Evolutionary conservation across 83 land plant genomes (phyloP).

Genomic region (Picea abies): DNA sequence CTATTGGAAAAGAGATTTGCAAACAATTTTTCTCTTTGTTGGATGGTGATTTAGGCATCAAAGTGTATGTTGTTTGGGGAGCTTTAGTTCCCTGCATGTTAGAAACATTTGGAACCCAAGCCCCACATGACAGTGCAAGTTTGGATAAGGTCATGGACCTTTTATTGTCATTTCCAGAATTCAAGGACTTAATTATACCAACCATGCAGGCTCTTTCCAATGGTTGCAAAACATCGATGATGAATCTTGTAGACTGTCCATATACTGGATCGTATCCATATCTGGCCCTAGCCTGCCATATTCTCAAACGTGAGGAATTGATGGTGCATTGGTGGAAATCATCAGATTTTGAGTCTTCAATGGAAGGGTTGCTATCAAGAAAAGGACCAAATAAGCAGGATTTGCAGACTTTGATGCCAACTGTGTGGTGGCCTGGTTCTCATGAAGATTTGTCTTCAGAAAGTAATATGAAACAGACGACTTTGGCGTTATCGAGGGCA

Average conservation of each 20-base stretch:
- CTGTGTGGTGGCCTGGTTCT: constrained; percentile 97
- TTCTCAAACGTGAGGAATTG: constrained; percentile 77
- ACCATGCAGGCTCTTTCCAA: constrained; percentile 66
- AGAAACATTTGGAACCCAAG: constrained; percentile 59
- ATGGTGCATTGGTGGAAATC: constrained; percentile 80
- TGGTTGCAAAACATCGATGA: constrained; percentile 74
- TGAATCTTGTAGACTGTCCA: constrained; percentile 75
- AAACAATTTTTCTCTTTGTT: constrained; percentile 45
- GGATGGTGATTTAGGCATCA: constrained; percentile 15
- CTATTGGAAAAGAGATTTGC: constrained; percentile 67
- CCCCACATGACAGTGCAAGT: constrained; percentile 79
- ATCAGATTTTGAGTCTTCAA: constrained; percentile 60
- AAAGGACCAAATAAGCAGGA: constrained; percentile 89
- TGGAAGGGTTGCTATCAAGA: constrained; percentile 86
- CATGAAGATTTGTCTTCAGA: constrained; percentile 80
- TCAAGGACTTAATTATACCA: constrained; percentile 36
- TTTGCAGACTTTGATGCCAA: constrained; percentile 77
- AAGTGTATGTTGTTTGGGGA: constrained; percentile 77
- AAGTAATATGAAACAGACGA: constrained; percentile 80
- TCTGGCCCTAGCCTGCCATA: constrained; percentile 83
- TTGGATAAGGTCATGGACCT: constrained; percentile 70
- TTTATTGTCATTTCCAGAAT: constrained; percentile 51
- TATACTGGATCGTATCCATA: constrained; percentile 84
- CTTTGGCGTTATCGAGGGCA: constrained; percentile 77
- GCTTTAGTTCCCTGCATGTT: constrained; percentile 68